phyloP scores from a whole-genome alignment of 2,329 filamentous ascomycete species.

The Sporothrix humicola region DNA sequence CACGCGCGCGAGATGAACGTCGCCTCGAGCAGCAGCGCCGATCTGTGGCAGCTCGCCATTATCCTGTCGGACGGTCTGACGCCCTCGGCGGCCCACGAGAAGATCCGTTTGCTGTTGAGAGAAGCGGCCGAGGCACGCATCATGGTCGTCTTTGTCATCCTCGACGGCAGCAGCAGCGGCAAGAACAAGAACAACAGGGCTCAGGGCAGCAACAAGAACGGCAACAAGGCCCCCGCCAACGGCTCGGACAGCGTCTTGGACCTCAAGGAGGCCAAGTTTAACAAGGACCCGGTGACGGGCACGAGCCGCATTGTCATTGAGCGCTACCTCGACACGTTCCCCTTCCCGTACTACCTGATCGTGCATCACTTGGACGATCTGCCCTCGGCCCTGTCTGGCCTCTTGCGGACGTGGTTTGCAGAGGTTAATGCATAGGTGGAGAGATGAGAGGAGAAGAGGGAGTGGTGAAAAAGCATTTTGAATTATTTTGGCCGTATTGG shows the following conservation, averaged over 20 bases:
- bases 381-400: constrained; percentile 82
- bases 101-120: constrained; percentile 79
- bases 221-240: constrained; percentile 40
- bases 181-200: constrained; percentile 39
- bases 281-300: constrained; percentile 62
- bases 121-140: constrained; percentile 92
- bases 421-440: constrained; percentile 59
- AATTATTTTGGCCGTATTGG: background rate
- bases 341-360: constrained; percentile 95
- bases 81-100: constrained; percentile 78
- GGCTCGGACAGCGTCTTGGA: constrained; percentile 77
- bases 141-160: constrained; percentile 97
- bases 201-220: constrained; percentile 37
- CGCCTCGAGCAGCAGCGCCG: constrained; percentile 53
- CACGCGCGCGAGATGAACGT: constrained; percentile 64
- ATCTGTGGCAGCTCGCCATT: constrained; percentile 94
- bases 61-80: constrained; percentile 95
- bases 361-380: constrained; percentile 91
- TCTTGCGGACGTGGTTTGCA: constrained; percentile 95
- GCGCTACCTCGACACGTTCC: constrained; percentile 92
- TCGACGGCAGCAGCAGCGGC: constrained; percentile 68
- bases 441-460: background rate
- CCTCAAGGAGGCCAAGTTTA: constrained; percentile 84
- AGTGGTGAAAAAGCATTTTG: background rate
- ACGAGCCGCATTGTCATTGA: constrained; percentile 77